Conservation (phyloP, 1,284 basidiomycete genomes). For the Gymnopus androsaceus region DNA sequence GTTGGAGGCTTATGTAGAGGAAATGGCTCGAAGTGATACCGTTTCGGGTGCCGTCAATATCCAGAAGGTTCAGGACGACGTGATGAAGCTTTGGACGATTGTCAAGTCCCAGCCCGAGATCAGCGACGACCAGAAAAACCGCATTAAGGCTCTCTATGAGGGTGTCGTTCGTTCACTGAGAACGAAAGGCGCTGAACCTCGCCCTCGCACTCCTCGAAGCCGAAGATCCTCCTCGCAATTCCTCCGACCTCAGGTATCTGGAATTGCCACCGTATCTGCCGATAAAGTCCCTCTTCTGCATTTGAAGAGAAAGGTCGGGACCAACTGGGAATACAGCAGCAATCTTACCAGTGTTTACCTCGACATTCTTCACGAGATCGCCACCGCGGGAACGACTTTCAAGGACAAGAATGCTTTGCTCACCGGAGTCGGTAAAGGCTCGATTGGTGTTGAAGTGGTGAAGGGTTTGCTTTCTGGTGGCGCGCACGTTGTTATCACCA, state of each 20-base stretch:
- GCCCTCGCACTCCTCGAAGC: conserved; percentile 52
- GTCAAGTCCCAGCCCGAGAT: conserved; percentile 97
- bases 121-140: conserved; percentile 94
- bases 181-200: conserved; percentile 63
- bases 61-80: conserved; percentile 95
- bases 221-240: conserved; percentile 93
- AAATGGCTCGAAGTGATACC: conserved; percentile 95
- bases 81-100: conserved; percentile 95
- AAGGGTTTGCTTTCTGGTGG: conserved; percentile 96
- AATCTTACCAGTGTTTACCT: conserved; percentile 96
- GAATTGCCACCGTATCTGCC: conserved; percentile 77
- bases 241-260: conserved; percentile 84
- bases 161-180: conserved; percentile 87
- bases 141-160: conserved; percentile 95
- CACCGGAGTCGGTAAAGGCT: conserved; percentile 96
- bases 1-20: conserved; percentile 96
- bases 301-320: conserved; percentile 96
- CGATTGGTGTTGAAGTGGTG: conserved; percentile 96
- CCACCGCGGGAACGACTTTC: conserved; percentile 96
- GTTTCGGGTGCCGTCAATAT: conserved; percentile 85
- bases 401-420: conserved; percentile 98
- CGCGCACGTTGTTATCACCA: conserved; percentile 95
- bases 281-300: conserved; percentile 95
- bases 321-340: conserved; percentile 94
- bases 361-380: conserved; percentile 96